Evolutionary conservation across 1,284 basidiomycete species (phyloP).

Genomic region (Cutaneotrichosporon cutaneum): DNA sequence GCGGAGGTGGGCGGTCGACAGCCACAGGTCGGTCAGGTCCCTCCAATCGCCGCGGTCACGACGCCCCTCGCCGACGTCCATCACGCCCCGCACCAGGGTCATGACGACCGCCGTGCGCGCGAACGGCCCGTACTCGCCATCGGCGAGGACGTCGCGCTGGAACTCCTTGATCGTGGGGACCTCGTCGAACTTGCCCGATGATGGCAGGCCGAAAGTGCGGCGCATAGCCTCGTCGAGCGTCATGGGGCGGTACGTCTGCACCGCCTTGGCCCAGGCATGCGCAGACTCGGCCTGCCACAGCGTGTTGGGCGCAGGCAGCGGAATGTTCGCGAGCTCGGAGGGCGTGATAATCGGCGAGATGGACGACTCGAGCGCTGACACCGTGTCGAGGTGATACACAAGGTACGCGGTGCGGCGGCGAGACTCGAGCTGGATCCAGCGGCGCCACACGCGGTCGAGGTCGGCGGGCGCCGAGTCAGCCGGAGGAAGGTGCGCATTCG

Average conservation of each 20-base stretch:
- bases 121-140: slow-evolving; percentile 52
- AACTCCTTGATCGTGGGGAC: slow-evolving; percentile 40
- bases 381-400: slow-evolving; percentile 54
- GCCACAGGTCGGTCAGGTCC: slow-evolving; percentile 52
- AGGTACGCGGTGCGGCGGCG: slow-evolving; percentile 52
- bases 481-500: slow-evolving; percentile 30
- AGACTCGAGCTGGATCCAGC: slow-evolving; percentile 54
- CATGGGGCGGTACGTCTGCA: slow-evolving; percentile 41
- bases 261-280: slow-evolving; percentile 47
- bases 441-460: slow-evolving; percentile 50
- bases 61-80: slow-evolving; percentile 54
- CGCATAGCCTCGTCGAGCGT: slow-evolving; percentile 50
- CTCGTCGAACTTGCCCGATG: slow-evolving; percentile 42
- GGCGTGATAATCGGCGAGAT: slow-evolving; percentile 48
- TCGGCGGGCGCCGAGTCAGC: slow-evolving; percentile 41
- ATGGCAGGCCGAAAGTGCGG: slow-evolving; percentile 46
- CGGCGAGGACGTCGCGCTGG: slow-evolving; percentile 40
- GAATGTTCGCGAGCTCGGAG: slow-evolving; percentile 48
- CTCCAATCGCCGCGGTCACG: slow-evolving; percentile 50
- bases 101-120: slow-evolving; percentile 51
- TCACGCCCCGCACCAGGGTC: slow-evolving; percentile 51
- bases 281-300: slow-evolving; percentile 53
- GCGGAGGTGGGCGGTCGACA: slow-evolving; percentile 38
- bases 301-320: slow-evolving; percentile 53
- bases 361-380: slow-evolving; percentile 53